Base-by-base conservation (phyloP, 306 rosid species). In the Adenanthera pavonina region DNA sequence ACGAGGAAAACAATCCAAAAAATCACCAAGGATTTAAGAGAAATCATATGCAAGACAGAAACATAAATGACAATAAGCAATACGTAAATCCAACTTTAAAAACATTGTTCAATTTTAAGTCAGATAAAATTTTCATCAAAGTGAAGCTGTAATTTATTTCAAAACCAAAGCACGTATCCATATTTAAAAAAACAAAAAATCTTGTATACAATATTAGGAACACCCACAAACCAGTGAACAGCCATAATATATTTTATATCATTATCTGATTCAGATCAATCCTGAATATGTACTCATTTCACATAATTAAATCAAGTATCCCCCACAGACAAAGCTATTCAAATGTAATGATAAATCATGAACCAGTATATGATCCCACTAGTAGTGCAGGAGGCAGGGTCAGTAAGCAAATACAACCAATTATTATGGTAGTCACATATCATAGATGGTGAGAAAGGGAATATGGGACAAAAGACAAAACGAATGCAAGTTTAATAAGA, bases 1-100 rank as follows among this genome's bases (percentile, higher is more conserved):
- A 43, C 68, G 75, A 80, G 13, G 47, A 79, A 79, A 25, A 67
- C 66, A 38, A 82, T 47, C 83, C 74, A 43, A 10, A 69, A 33
- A 35, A 64, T 72, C 30, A 77, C 85, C 64, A 40, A 66, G 54
- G 35, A 46, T 20, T 78, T 41, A 38, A 68, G 61, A 62, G 13
- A 73, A 33, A 80, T n/a, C 51, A 66, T 76, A 56, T 20, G 25
- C 14, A 57, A 20, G 51, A 76, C 54, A 64, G 19, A 44, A 6
- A 59, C 52, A 69, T 54, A 33, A 10, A 61, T 0, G 52, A 2
- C 66, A 34, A 47, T 15, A 60, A 36, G 56, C 51, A 17, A 62
- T 12, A 36, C 3, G 47, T 17, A 34, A 72, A 36, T 30, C 53
- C 40, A 40, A 74, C 46, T 7, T 41, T 10, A n/a, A 52, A 66